Conservation (phyloP, 495 filamentous ascomycete species). For the Aspergillus nanangensis region DNA sequence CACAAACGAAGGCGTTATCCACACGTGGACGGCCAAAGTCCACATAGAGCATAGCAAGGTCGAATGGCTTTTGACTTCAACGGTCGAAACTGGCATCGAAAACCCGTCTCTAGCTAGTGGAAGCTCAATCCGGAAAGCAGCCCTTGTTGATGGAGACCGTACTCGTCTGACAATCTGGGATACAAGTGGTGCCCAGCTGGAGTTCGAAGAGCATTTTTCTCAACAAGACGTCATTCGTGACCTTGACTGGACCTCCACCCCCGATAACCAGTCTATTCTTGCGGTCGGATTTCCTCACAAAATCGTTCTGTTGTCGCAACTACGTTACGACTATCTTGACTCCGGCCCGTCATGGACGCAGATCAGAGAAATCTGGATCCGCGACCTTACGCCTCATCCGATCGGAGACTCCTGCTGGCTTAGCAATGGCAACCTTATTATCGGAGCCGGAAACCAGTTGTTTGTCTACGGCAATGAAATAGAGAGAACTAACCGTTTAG, state of each 20-base stretch:
- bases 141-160: constrained; percentile 66
- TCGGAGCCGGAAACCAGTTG: constrained; percentile 91
- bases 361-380: constrained; percentile 75
- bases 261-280: constrained; percentile 84
- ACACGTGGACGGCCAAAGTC: constrained; percentile 83
- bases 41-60: constrained; percentile 50
- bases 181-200: constrained; percentile 72
- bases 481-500: constrained; percentile 56
- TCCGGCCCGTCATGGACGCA: constrained; percentile 86
- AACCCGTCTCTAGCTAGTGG: constrained; percentile 77
- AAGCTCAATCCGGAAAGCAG: constrained; percentile 82
- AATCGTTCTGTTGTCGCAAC: constrained; percentile 80
- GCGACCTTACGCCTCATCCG: constrained; percentile 80
- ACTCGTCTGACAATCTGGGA: constrained; percentile 93
- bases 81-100: constrained; percentile 72
- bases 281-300: constrained; percentile 86
- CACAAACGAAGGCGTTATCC: constrained; percentile 67
- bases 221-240: constrained; percentile 73
- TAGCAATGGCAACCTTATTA: constrained; percentile 72
- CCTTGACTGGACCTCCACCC: constrained; percentile 92
- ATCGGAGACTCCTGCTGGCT: constrained; percentile 94
- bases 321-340: constrained; percentile 90
- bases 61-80: constrained; percentile 82
- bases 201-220: constrained; percentile 73
- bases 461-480: constrained; percentile 78